Percentiles rank a stretch among this genome's conserved stretches.
Evolutionary conservation across 495 filamentous ascomycete genomes (phyloP).

Genomic region (Aspergillus carlsbadensis): DNA sequence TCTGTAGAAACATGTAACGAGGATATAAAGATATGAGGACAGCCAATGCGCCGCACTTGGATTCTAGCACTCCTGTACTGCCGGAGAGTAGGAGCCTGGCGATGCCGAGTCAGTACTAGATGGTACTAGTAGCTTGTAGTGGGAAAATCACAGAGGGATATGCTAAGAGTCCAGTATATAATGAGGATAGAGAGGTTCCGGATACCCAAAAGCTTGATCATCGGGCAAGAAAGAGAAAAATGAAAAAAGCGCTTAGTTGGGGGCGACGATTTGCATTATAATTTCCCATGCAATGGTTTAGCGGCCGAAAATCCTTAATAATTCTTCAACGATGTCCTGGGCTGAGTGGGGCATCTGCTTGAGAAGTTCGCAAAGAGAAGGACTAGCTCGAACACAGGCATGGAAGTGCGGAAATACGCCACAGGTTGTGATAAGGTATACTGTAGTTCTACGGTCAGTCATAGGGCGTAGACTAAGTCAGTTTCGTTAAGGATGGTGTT

Average conservation of each 20-base stretch:
- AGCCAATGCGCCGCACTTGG: background rate
- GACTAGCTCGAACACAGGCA: background rate
- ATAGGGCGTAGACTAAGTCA: background rate
- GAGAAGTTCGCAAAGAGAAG: background rate
- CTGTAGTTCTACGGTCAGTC: background rate
- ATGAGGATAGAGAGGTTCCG: background rate
- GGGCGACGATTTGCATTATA: conserved; percentile 15
- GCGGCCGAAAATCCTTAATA: conserved; percentile 11
- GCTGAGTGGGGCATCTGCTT: conserved; percentile 9
- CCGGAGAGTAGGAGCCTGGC: background rate
- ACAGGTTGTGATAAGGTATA: background rate
- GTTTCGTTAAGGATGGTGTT: background rate
- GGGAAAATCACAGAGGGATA: background rate
- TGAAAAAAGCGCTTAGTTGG: background rate
- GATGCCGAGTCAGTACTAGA: background rate
- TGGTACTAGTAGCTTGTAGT: background rate
- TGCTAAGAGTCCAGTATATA: background rate
- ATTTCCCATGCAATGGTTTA: conserved; percentile 4
- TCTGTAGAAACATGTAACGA: background rate
- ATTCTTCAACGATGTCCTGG: conserved; percentile 4
- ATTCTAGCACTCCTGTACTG: background rate
- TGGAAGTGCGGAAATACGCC: background rate
- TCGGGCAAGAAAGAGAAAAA: conserved; percentile 1
- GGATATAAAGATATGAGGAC: background rate
- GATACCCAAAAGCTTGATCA: conserved; percentile 3